Percentiles rank a stretch among this genome's conserved stretches.
Conservation (phyloP, 345 rosid species). For the Lepidium didymum region DNA sequence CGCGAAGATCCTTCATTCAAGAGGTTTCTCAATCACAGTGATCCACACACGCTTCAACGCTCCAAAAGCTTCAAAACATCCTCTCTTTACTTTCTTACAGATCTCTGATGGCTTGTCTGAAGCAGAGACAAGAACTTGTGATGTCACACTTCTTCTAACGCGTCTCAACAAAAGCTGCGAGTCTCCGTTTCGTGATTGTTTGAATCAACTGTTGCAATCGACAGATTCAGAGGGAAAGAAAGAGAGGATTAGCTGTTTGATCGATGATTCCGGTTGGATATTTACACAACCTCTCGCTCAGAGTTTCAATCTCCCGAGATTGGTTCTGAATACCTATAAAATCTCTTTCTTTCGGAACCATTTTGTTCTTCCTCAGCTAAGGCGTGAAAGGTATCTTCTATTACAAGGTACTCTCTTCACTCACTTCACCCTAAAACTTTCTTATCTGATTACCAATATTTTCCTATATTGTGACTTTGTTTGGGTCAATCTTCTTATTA, state of each 20-base stretch:
- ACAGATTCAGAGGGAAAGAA: not conserved
- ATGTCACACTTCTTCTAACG: not conserved
- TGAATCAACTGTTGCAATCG: slow-evolving; percentile 22
- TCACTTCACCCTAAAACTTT: no score
- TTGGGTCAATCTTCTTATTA: no score
- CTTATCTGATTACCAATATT: no score
- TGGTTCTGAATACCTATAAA: not conserved
- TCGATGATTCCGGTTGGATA: slow-evolving; percentile 18
- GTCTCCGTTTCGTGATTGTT: slow-evolving; percentile 15
- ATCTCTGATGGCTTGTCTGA: slow-evolving; percentile 25
- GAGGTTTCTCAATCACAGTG: slow-evolving; percentile 50
- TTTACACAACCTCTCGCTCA: slow-evolving; percentile 5
- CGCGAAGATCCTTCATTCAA: slow-evolving; percentile 43
- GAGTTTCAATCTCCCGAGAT: slow-evolving; percentile 18
- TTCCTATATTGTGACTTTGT: no score
- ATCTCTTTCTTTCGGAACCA: slow-evolving; percentile 14
- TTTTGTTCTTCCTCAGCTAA: slow-evolving; percentile 17
- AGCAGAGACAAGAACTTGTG: slow-evolving; percentile 17
- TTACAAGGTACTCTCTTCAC: slow-evolving; percentile 18
- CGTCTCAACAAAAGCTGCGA: not conserved
- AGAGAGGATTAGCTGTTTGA: slow-evolving; percentile 24
- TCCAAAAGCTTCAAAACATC: slow-evolving; percentile 21
- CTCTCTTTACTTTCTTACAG: slow-evolving; percentile 26
- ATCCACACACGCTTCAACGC: slow-evolving; percentile 29
- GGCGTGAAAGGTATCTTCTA: not conserved